Conservation (phyloP, 129 eudicot species). For the Lactuca sativa region DNA sequence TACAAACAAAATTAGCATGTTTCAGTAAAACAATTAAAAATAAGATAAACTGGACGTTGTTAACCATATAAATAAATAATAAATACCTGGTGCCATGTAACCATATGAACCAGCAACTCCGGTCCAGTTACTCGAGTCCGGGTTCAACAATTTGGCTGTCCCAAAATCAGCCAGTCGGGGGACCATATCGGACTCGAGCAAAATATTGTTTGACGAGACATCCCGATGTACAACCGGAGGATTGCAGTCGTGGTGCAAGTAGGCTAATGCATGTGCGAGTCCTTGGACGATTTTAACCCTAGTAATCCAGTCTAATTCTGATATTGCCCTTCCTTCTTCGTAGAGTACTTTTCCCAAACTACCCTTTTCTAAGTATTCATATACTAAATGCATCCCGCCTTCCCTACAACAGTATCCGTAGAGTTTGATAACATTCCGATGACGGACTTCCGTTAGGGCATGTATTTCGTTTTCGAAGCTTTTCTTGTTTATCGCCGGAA, state of each 20-base stretch:
- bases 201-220: slow-evolving; percentile 56
- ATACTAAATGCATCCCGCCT: slow-evolving; percentile 63
- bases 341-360: slow-evolving; percentile 62
- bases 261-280: slow-evolving; percentile 83
- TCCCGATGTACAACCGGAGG: slow-evolving; percentile 92
- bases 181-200: slow-evolving; percentile 64
- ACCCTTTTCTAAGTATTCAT: slow-evolving; percentile 75
- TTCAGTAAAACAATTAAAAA: neutral
- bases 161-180: slow-evolving; percentile 89
- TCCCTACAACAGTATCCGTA: slow-evolving; percentile 60
- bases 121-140: slow-evolving; percentile 70
- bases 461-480: slow-evolving; percentile 79
- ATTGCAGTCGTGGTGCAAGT: slow-evolving; percentile 81
- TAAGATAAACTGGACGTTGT: neutral
- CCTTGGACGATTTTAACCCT: slow-evolving; percentile 71
- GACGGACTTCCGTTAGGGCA: slow-evolving; percentile 72
- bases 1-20: slow-evolving; percentile 1
- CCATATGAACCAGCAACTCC: slow-evolving; percentile 80
- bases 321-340: slow-evolving; percentile 36
- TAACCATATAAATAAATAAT: neutral
- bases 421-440: slow-evolving; percentile 77
- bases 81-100: slow-evolving; percentile 92
- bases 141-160: slow-evolving; percentile 60
- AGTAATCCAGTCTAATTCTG: slow-evolving; percentile 54
- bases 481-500: slow-evolving; percentile 37